These are phyloP conservation scores for Termitomyces sp. DNA, from an alignment of 768 basidiomycete genomes.

Conservation along the genomic window DNA sequence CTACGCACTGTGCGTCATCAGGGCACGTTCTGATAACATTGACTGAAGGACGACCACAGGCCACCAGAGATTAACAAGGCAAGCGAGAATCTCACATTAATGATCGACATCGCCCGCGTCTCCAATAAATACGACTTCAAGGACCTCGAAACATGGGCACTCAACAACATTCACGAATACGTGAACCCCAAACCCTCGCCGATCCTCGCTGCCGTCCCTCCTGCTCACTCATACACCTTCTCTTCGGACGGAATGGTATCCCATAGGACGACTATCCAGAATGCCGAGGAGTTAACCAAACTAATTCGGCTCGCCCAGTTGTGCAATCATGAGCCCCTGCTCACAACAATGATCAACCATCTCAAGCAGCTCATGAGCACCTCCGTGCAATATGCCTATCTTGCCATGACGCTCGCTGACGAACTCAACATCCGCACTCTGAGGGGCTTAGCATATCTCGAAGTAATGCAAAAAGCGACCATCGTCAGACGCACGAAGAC, in stretches of 20 bases:
- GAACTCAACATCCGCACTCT: slow-evolving; percentile 61
- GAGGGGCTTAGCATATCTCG: slow-evolving; percentile 66
- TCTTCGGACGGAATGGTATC: slow-evolving; percentile 18
- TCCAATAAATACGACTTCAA: slow-evolving; percentile 77
- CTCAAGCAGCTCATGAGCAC: slow-evolving; percentile 60
- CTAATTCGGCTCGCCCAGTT: slow-evolving; percentile 66
- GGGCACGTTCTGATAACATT: background rate
- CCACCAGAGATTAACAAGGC: slow-evolving; percentile 59
- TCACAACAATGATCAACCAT: slow-evolving; percentile 57
- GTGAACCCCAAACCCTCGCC: slow-evolving; percentile 59
- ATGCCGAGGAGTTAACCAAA: slow-evolving; percentile 51
- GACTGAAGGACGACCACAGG: slow-evolving; percentile 32
- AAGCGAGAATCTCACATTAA: slow-evolving; percentile 48
- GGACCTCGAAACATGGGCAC: slow-evolving; percentile 70
- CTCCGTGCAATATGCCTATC: slow-evolving; percentile 66
- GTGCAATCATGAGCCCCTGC: slow-evolving; percentile 60
- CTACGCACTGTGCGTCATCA: slow-evolving; percentile 62
- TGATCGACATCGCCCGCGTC: slow-evolving; percentile 63
- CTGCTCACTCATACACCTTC: slow-evolving; percentile 34
- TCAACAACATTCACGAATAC: slow-evolving; percentile 70
- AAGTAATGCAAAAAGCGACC: slow-evolving; percentile 66
- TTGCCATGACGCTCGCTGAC: slow-evolving; percentile 73
- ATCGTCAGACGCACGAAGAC: slow-evolving; percentile 38
- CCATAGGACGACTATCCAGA: slow-evolving; percentile 23
- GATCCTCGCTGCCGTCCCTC: slow-evolving; percentile 42